phyloP scores from a whole-genome alignment of 306 rosid species.

The Gillenia trifoliata region DNA sequence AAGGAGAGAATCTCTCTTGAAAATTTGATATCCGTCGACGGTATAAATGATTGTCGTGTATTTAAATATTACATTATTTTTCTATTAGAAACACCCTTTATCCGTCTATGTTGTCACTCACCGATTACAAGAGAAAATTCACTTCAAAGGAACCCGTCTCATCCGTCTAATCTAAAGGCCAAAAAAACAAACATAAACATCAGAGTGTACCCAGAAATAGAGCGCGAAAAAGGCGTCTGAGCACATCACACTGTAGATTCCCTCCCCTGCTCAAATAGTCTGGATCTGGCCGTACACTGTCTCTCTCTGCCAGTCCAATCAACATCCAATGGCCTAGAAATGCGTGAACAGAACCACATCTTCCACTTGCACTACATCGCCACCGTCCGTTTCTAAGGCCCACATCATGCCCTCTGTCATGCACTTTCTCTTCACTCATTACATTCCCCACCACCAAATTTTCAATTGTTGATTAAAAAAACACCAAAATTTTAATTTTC shows the following conservation, averaged over 20 bases:
- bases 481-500: no score
- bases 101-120: no score
- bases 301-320: slow-evolving; percentile 9
- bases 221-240: background rate
- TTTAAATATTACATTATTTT: no score
- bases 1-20: no score
- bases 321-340: background rate
- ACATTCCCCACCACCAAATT: background rate
- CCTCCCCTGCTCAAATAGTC: background rate
- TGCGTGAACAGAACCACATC: background rate
- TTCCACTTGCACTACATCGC: background rate
- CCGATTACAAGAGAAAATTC: no score
- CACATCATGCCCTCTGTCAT: slow-evolving; percentile 22
- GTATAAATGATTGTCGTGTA: no score
- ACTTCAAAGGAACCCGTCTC: background rate
- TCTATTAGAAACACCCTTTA: no score
- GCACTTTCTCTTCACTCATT: slow-evolving; percentile 26
- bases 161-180: background rate
- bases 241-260: slow-evolving; percentile 1
- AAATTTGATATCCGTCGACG: no score
- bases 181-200: background rate
- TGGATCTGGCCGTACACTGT: slow-evolving; percentile 37
- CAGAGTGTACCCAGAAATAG: background rate
- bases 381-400: slow-evolving; percentile 21
- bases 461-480: background rate